Conservation (phyloP, 257 asterid genomes). For the Buddleja alternifolia region DNA sequence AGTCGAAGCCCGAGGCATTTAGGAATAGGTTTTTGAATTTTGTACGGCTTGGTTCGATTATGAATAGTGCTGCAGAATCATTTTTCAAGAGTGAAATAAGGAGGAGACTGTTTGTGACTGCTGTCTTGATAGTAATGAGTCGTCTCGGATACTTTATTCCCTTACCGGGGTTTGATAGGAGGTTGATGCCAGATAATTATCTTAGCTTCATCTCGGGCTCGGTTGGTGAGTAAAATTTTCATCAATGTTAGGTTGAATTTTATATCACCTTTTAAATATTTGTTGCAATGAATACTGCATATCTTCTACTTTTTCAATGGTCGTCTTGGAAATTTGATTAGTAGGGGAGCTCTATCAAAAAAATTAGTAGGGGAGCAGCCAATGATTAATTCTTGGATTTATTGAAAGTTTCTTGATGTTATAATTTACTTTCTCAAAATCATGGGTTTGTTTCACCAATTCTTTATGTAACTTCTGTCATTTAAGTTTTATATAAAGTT, state of each 20-base stretch:
- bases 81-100: constrained; percentile 98
- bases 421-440: too few relatives aligned
- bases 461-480: too few relatives aligned
- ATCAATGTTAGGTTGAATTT: not conserved
- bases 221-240: constrained; percentile 57
- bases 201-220: constrained; percentile 88
- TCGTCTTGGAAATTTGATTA: not conserved
- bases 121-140: constrained; percentile 68
- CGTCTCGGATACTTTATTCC: constrained; percentile 94
- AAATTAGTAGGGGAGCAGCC: too few relatives aligned
- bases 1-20: constrained; percentile 48
- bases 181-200: constrained; percentile 87
- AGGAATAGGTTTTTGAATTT: constrained; percentile 77
- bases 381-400: constrained; percentile 2
- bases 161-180: constrained; percentile 92
- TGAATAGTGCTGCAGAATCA: constrained; percentile 74
- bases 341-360: too few relatives aligned
- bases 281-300: not conserved
- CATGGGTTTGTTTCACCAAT: too few relatives aligned
- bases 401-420: constrained; percentile 15
- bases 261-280: not conserved
- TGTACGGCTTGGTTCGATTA: constrained; percentile 69
- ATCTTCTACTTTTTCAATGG: too few relatives aligned
- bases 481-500: too few relatives aligned
- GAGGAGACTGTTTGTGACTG: constrained; percentile 89